Base-by-base conservation (phyloP, 1,284 basidiomycete genomes). In the Lentinus polychrous region DNA sequence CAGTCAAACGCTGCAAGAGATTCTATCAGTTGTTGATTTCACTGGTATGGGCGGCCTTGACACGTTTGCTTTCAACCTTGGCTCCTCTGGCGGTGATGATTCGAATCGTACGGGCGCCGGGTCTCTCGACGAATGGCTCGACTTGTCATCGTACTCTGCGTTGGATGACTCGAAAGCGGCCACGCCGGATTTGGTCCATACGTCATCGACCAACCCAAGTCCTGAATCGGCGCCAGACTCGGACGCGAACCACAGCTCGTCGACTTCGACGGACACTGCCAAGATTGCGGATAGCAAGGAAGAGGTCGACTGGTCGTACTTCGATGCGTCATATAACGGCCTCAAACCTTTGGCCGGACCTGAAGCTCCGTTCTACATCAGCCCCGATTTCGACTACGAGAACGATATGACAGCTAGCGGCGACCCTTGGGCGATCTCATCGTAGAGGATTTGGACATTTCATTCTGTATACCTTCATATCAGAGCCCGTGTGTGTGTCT, bases 321-420 rank as follows among this genome's bases (percentile, higher is more conserved):
- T 81, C 86, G 60, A 66, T 73, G 36, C 67, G 84, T 50, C 73
- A 78, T 65, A 83, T 31, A 79, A 80, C 40, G 65, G 75, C 46
- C 79, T 78, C 70, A 78, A 78, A 58, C 83, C 85, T 60, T 79
- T 89, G 40, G 84, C 87, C 56, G 84, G 83, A 39, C 84, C 84
- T 42, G 84, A 87, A 68, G 76, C 79, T 20, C 72, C 79, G 48
- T 86, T 37, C 23, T 46, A 38, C 15, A 20, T 23, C 34, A 39
- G 27, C 22, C 17, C 45, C 15, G 34, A 39, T 2, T 46, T 35
- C 18, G 36, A 39, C 18, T 46, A 20, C 20, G 45, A 37, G n/a
- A 34, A 15, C 18, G 3, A 27, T 12, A 39, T 38, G 34, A 8
- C 20, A 3, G 45, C 36, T 8, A 23, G 17, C 22, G 7, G 17